Base-by-base conservation (phyloP, 306 rosid species). In the Calophaca sinica region DNA sequence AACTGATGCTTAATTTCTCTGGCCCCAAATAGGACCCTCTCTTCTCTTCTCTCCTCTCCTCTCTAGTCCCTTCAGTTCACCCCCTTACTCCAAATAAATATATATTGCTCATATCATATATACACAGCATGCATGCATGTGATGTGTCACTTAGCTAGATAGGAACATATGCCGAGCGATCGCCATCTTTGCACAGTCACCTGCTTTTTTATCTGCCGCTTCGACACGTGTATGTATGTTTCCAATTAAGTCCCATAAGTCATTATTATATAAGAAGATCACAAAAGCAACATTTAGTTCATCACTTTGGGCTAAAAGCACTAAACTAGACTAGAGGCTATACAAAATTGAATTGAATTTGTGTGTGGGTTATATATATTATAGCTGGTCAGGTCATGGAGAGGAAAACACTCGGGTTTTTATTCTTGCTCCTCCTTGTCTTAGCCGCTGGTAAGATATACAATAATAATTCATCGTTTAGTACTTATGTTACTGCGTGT, bases 341-440 rank as follows among this genome's bases (percentile, higher is more conserved):
- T 20, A 20, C 26, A 20, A 20, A 20, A 20, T 20, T 20, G 26
- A 38, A 7, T 38, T 38, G 50, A 36, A 36, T 35, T 31, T 29
- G 28, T 9, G 60, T 55, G 1, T 6, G 3, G n/a, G 3, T 46
- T 41, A 36, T 2, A 2, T 38, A 71, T 20, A 20, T 20, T 20
- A 20, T 20, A 20, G 26, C 26, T 20, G 26, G 26, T 20, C 26
- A 20, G 26, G 26, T 72, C 0, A 38, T 38, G 82, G 80, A 66
- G 62, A 82, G 44, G 49, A 82, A 82, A 73, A 50, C 82, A 33
- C 31, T 73, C 1, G 62, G 52, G 6, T 12, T 73, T 11, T 7
- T 82, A n/a, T 55, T 68, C 58, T 20, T 82, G 36, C 70, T 82
- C 29, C 68, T 82, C 14, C 4, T 78, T 11, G 70, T 68, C 58